A percentile compares a stretch with the other conserved stretches of the same genome.
Evolutionary conservation across 2,329 filamentous ascomycete genomes (phyloP).

Genomic region (Zymoseptoria passerinii): DNA sequence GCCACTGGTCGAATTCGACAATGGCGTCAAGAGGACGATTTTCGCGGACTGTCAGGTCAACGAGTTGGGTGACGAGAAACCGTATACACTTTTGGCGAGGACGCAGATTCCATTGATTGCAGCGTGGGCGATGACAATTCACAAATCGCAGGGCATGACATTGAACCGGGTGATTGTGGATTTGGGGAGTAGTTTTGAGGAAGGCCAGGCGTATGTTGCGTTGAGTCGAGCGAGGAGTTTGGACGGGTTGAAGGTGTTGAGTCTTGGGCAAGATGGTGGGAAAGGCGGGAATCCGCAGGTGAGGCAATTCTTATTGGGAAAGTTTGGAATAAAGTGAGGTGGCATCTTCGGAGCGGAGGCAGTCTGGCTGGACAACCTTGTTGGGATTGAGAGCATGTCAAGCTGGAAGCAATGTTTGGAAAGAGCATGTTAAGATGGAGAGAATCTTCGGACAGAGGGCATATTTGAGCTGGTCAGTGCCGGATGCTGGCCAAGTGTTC

Average conservation of each 20-base stretch:
- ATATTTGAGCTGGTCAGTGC: too few species aligned
- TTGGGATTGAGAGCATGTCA: too few species aligned
- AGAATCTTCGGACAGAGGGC: too few species aligned
- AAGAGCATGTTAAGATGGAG: constrained; percentile 2
- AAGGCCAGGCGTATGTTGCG: constrained; percentile 57
- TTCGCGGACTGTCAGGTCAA: constrained; percentile 44
- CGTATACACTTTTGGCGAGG: constrained; percentile 44
- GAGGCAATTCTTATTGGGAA: constrained; percentile 12
- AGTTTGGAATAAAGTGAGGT: constrained; percentile 4
- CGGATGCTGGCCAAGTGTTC: too few species aligned
- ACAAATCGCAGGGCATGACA: constrained; percentile 57
- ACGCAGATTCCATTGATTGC: constrained; percentile 54
- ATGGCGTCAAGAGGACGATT: constrained; percentile 42
- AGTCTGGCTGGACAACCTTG: too few species aligned
- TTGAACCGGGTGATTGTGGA: constrained; percentile 52
- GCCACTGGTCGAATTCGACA: constrained; percentile 49
- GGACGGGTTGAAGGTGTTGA: constrained; percentile 39
- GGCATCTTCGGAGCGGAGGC: not conserved
- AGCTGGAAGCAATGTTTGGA: not conserved
- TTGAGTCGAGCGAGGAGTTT: constrained; percentile 49
- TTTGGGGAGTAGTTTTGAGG: constrained; percentile 45
- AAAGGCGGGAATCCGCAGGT: constrained; percentile 16
- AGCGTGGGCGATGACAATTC: constrained; percentile 56
- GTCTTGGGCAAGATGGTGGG: constrained; percentile 9
- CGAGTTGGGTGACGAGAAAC: constrained; percentile 39